Evolutionary conservation across 2,329 filamentous ascomycete genomes (phyloP).

Genomic region (Parafenestella ontariensis): DNA sequence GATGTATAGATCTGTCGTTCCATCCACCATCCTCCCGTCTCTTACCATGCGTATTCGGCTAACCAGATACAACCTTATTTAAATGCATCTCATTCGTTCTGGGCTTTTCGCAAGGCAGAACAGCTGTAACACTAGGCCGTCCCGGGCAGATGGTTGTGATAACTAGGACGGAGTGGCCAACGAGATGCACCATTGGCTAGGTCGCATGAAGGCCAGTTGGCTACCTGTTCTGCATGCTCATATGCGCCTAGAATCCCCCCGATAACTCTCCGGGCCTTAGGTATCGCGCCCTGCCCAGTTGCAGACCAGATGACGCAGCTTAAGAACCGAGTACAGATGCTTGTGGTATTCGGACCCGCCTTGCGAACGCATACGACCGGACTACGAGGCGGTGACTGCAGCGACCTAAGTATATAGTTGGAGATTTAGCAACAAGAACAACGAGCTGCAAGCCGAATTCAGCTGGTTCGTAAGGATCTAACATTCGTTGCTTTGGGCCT

Average conservation of each 20-base stretch:
- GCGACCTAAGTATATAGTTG: neutral
- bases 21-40: conserved; percentile 16
- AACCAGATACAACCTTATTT: conserved; percentile 8
- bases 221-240: conserved; percentile 9
- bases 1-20: conserved; percentile 18
- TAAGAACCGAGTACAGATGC: neutral
- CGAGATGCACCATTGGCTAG: conserved; percentile 8
- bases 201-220: neutral
- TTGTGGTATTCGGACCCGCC: neutral
- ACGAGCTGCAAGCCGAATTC: conserved; percentile 3
- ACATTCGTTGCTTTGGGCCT: conserved; percentile 1
- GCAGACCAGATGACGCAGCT: neutral
- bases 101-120: conserved; percentile 19
- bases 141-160: conserved; percentile 7
- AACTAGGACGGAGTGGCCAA: conserved; percentile 3
- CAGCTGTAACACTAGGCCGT: conserved; percentile 9
- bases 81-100: conserved; percentile 10
- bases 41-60: conserved; percentile 19
- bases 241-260: neutral
- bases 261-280: neutral
- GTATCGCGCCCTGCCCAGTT: neutral
- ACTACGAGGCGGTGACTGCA: conserved; percentile 4
- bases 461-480: neutral
- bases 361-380: too few relatives aligned
- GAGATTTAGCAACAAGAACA: neutral